Base-by-base conservation (phyloP, 106 monocot species). In the Gastrodia elata region DNA sequence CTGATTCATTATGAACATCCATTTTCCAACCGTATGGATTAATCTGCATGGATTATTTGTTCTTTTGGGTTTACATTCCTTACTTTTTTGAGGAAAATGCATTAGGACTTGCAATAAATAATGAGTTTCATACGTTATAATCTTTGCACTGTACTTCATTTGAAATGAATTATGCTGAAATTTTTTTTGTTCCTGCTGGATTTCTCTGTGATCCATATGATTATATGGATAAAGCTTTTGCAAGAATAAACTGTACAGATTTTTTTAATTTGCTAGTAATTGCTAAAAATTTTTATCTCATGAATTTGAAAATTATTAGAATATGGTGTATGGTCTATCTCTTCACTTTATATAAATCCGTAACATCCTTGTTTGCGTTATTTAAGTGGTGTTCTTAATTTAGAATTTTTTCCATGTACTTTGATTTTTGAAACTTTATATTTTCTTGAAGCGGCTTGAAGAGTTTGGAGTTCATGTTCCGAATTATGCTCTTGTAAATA, bases 381-480 rank as follows among this genome's bases (percentile, higher is more conserved):
- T 9, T 69, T n/a, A 41, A 40, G 35, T 3, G 22, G 18, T n/a
- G 24, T 39, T 41, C 69, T 40, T 39, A 16, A 26, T 69, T 69
- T 25, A 69, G 24, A 69, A 40, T 18, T 39, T 22, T 22, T 57
- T 67, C 26, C 25, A 69, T 2, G 16, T 24, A 4, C 26, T 40
- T 69, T 69, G 40, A 39, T 11, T 22, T 69, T 35, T 69, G 5
- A 37, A n/a, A 38, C 27, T 67, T 37, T 24, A 3, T 25, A 71
- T 70, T 27, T 52, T 81, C 46, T 24, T 77, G 15, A 76, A 96
- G 97, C 74, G 83, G 44, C 84, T 98, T 70, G 85, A 98, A 68
- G 80, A 74, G 83, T 93, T 79, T 85, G 90, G 93, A 83, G 76
- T 98, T 80, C 90, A 90, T 39, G 86, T 98, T 72, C 97, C 97